Evolutionary conservation across 192 early-diverging fungal species (phyloP).

Genomic region (Paraglomus brasilianum): DNA sequence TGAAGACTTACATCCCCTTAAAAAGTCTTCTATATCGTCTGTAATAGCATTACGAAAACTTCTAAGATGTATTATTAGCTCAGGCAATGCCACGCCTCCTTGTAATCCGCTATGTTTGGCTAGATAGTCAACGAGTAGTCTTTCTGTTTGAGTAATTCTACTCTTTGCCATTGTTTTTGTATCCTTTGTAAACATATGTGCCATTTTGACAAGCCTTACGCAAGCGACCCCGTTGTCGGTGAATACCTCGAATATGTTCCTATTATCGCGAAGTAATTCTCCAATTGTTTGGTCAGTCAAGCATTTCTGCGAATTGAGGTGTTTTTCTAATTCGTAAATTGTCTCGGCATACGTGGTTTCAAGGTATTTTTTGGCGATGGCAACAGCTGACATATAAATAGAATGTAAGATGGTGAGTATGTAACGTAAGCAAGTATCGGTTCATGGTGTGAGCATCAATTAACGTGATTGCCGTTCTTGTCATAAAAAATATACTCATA

Average conservation of each 20-base stretch:
- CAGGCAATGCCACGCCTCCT: not conserved
- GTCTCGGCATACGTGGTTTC: not conserved
- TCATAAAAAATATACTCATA: too few species aligned
- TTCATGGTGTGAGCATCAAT: not conserved
- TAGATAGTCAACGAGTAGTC: not conserved
- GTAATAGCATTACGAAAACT: not conserved
- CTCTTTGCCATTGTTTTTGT: constrained; percentile 7
- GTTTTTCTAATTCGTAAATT: constrained; percentile 8
- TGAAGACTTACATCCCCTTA: not conserved
- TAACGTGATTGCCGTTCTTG: not conserved
- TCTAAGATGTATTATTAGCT: not conserved
- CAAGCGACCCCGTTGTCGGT: not conserved
- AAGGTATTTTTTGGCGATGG: constrained; percentile 1
- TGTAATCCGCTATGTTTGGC: not conserved
- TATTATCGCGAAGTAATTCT: not conserved
- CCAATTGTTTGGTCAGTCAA: not conserved
- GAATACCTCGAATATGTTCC: not conserved
- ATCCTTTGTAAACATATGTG: not conserved
- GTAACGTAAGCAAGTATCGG: too few species aligned
- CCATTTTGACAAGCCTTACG: not conserved
- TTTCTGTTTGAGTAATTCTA: constrained; percentile 5
- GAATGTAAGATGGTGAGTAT: not conserved
- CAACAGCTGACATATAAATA: not conserved
- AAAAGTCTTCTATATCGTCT: constrained; percentile 3
- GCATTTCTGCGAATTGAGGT: not conserved